Conservation (phyloP, 768 basidiomycete species). For the Boletus edulis region DNA sequence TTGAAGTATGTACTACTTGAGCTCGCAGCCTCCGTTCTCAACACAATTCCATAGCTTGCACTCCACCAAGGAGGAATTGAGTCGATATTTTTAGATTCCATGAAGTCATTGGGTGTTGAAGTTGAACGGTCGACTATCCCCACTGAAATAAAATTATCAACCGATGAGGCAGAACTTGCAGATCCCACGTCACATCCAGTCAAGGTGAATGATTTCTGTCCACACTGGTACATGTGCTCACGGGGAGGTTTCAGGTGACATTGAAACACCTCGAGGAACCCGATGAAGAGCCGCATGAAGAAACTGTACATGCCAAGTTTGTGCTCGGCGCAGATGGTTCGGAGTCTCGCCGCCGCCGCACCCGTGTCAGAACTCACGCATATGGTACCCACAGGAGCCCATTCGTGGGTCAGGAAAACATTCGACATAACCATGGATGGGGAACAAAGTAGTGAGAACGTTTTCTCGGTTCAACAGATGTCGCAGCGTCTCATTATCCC, state of each 20-base stretch:
- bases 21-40: neutral
- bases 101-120: conserved; percentile 1
- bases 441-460: conserved; percentile 50
- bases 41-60: conserved; percentile 16
- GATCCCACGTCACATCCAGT: conserved; percentile 24
- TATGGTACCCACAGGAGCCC: conserved; percentile 50
- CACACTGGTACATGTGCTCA: conserved; percentile 1
- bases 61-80: conserved; percentile 32
- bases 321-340: conserved; percentile 75
- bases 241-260: conserved; percentile 14
- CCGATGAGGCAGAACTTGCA: conserved; percentile 18
- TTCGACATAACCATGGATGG: conserved; percentile 72
- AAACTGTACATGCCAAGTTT: conserved; percentile 68
- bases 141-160: conserved; percentile 28
- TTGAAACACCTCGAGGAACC: conserved; percentile 18
- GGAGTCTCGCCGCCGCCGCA: conserved; percentile 5
- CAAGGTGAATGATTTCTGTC: conserved; percentile 8
- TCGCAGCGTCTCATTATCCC: neutral
- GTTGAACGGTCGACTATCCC: conserved; percentile 35
- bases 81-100: neutral
- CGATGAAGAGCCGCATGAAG: conserved; percentile 39
- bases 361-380: neutral
- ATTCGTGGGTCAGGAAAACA: conserved; percentile 77
- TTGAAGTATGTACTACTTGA: conserved; percentile 45
- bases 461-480: neutral